Evolutionary conservation across 2,329 filamentous ascomycete species (phyloP).

Genomic region (Tolypocladium ovalisporum): DNA sequence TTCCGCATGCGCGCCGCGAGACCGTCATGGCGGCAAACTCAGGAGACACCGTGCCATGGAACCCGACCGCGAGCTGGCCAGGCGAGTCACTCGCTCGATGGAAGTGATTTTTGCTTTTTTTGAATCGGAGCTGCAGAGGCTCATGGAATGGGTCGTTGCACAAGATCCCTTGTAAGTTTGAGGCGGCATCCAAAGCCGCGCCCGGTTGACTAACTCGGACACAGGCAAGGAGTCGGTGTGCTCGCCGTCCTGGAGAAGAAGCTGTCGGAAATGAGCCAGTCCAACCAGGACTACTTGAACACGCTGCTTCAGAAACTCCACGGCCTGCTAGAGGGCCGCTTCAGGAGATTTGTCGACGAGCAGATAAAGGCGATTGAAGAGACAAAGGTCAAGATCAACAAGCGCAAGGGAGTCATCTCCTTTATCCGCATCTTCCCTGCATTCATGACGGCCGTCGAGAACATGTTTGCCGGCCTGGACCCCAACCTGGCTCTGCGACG

Average conservation of each 20-base stretch:
- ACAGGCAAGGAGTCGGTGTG: constrained; percentile 79
- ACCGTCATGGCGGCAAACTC: constrained; percentile 62
- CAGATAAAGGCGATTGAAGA: constrained; percentile 95
- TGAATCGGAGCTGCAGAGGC: constrained; percentile 62
- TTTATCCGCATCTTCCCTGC: constrained; percentile 91
- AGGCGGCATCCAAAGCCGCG: not conserved
- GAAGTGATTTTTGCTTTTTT: constrained; percentile 80
- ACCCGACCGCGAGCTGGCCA: constrained; percentile 77
- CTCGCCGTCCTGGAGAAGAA: constrained; percentile 73
- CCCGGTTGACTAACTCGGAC: constrained; percentile 4
- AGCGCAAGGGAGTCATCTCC: constrained; percentile 89
- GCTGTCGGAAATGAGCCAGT: constrained; percentile 68
- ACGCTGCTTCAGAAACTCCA: constrained; percentile 72
- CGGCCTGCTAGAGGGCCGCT: constrained; percentile 60
- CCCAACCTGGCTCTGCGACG: constrained; percentile 53
- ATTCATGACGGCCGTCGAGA: constrained; percentile 75
- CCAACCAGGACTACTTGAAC: constrained; percentile 85
- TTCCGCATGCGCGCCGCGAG: constrained; percentile 49
- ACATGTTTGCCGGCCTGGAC: constrained; percentile 57
- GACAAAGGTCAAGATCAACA: constrained; percentile 98
- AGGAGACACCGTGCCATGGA: constrained; percentile 70
- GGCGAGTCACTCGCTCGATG: constrained; percentile 76
- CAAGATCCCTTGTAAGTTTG: constrained; percentile 70
- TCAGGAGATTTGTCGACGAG: constrained; percentile 84
- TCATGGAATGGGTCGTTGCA: constrained; percentile 75